Conservation (phyloP, 495 filamentous ascomycete genomes). For the Aspergillus saccharolyticus region DNA sequence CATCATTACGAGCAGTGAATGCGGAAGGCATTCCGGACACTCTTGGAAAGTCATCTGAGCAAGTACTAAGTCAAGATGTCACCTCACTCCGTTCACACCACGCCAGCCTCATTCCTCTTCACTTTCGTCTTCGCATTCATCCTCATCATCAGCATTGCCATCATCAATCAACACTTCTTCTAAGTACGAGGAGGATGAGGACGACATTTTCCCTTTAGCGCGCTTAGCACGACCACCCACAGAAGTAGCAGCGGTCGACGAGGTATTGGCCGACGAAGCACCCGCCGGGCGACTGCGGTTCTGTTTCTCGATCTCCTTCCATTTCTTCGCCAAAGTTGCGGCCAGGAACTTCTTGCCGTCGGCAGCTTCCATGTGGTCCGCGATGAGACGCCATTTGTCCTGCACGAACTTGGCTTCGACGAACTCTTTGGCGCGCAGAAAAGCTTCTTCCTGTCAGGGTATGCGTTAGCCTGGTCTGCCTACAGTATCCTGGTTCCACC, state of each 20-base stretch:
- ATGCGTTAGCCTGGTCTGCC: not conserved
- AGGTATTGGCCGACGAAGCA: not conserved
- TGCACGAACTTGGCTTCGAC: conserved; percentile 22
- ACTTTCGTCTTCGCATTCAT: not conserved
- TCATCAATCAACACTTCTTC: no score
- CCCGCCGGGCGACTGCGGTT: not conserved
- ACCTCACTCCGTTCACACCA: no score
- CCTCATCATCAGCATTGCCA: no score
- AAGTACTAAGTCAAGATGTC: no score
- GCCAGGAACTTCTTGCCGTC: conserved; percentile 19
- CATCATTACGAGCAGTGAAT: no score
- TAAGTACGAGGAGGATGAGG: no score
- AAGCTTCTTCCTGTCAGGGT: conserved; percentile 11
- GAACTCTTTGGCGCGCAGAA: conserved; percentile 18
- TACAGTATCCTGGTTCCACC: no score
- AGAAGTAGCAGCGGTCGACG: not conserved
- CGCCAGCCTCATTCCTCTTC: not conserved
- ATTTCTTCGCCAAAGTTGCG: conserved; percentile 21
- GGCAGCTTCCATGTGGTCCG: conserved; percentile 12
- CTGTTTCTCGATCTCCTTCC: conserved; percentile 17
- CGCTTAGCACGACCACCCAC: not conserved
- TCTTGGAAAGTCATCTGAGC: no score
- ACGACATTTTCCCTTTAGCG: not conserved
- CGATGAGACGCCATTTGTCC: conserved; percentile 22
- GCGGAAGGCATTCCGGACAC: no score